Percentiles rank a stretch among this genome's conserved stretches.
These are phyloP conservation scores for Ustilago tritici DNA, from an alignment of 1,284 basidiomycete genomes.

Conservation along the genomic window DNA sequence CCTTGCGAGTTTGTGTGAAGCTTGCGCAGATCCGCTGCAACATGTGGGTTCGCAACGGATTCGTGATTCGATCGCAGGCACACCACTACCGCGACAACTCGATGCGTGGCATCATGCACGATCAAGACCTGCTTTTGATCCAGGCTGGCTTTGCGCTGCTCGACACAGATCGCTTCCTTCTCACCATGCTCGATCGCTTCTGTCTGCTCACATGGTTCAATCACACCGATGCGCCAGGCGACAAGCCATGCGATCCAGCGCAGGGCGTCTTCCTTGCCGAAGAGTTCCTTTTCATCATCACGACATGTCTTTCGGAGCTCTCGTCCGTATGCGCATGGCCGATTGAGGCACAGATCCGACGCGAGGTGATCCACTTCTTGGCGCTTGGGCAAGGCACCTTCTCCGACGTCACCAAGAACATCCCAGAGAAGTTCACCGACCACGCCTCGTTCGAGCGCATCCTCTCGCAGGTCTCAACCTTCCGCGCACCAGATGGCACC, in stretches of 20 bases:
- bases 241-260: conserved; percentile 75
- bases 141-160: conserved; percentile 80
- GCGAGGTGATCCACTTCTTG: conserved; percentile 91
- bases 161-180: conserved; percentile 82
- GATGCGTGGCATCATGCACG: conserved; percentile 94
- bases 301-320: conserved; percentile 86
- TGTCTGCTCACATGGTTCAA: conserved; percentile 82
- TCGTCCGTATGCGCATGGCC: conserved; percentile 80
- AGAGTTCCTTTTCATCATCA: conserved; percentile 88
- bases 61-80: conserved; percentile 93
- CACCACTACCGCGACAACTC: conserved; percentile 96
- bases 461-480: conserved; percentile 82
- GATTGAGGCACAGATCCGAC: conserved; percentile 77
- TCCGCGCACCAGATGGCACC: conserved; percentile 81
- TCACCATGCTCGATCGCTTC: conserved; percentile 90
- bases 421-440: conserved; percentile 89
- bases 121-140: conserved; percentile 93
- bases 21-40: conserved; percentile 95
- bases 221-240: conserved; percentile 70
- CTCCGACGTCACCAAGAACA: conserved; percentile 89
- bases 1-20: conserved; percentile 67
- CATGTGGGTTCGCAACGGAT: conserved; percentile 97
- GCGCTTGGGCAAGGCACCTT: conserved; percentile 89
- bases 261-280: conserved; percentile 89
- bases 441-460: conserved; percentile 86